Conservation (phyloP, 2,329 filamentous ascomycete genomes). For the Colletotrichum sublineola region DNA sequence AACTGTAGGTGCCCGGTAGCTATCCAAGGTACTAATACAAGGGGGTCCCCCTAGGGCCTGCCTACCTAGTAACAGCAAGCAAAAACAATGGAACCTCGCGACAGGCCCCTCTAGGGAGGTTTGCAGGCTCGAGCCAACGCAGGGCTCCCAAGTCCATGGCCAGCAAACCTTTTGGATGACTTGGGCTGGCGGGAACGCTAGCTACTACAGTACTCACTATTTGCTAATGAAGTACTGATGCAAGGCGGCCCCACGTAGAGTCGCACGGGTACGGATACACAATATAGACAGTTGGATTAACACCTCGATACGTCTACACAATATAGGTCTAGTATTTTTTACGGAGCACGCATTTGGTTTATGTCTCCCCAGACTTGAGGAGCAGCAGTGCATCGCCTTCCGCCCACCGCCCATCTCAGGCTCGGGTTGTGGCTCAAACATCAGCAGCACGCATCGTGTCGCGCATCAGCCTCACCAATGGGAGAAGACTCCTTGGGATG, state of each 20-base stretch:
- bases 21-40: too few species aligned
- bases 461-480: conserved; percentile 25
- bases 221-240: too few species aligned
- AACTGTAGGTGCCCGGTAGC: too few species aligned
- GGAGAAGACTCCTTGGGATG: conserved; percentile 30
- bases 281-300: too few species aligned
- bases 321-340: too few species aligned
- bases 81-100: not conserved
- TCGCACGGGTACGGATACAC: too few species aligned
- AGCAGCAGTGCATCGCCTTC: not conserved
- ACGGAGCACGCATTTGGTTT: not conserved
- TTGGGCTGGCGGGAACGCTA: not conserved
- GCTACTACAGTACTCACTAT: too few species aligned
- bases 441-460: conserved; percentile 29
- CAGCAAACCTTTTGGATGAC: conserved; percentile 12
- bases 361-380: not conserved
- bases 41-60: too few species aligned
- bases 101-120: conserved; percentile 11
- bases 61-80: not conserved
- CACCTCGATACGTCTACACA: too few species aligned
- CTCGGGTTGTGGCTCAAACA: conserved; percentile 15
- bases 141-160: conserved; percentile 30
- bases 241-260: too few species aligned
- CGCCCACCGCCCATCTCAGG: not conserved
- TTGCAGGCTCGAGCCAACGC: conserved; percentile 21